These are phyloP conservation scores for Neoarthrinium moseri DNA, from an alignment of 2,329 filamentous ascomycete genomes.

Conservation along the genomic window DNA sequence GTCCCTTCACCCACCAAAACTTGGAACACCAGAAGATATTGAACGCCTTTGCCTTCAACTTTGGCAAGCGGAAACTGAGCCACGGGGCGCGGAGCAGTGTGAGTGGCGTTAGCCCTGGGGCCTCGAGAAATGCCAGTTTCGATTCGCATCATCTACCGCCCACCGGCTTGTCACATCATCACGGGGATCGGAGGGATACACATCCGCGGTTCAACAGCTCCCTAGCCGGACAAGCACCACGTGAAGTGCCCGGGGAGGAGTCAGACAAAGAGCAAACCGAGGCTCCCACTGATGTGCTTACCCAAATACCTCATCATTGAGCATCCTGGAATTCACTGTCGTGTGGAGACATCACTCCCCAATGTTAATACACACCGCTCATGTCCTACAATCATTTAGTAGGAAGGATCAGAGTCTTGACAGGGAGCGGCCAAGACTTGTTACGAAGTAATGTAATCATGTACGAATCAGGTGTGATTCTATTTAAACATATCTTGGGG, in stretches of 20 bases:
- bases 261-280: slow-evolving; percentile 12
- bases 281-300: too few species aligned
- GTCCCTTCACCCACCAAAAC: slow-evolving; percentile 30
- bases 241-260: slow-evolving; percentile 15
- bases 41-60: slow-evolving; percentile 27
- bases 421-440: too few species aligned
- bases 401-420: too few species aligned
- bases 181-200: slow-evolving; percentile 12
- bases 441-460: too few species aligned
- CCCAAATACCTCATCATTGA: background rate
- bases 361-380: too few species aligned
- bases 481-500: too few species aligned
- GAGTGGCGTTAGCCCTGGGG: slow-evolving; percentile 27
- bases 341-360: too few species aligned
- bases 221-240: slow-evolving; percentile 12
- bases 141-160: slow-evolving; percentile 16
- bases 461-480: too few species aligned
- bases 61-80: slow-evolving; percentile 19
- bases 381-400: too few species aligned
- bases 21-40: slow-evolving; percentile 31
- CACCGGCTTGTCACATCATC: background rate
- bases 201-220: slow-evolving; percentile 15
- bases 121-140: slow-evolving; percentile 23
- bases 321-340: too few species aligned
- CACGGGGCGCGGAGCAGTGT: slow-evolving; percentile 19